Base-by-base conservation (phyloP, 352 stramenopile genomes). In the Phytophthora sojae region DNA sequence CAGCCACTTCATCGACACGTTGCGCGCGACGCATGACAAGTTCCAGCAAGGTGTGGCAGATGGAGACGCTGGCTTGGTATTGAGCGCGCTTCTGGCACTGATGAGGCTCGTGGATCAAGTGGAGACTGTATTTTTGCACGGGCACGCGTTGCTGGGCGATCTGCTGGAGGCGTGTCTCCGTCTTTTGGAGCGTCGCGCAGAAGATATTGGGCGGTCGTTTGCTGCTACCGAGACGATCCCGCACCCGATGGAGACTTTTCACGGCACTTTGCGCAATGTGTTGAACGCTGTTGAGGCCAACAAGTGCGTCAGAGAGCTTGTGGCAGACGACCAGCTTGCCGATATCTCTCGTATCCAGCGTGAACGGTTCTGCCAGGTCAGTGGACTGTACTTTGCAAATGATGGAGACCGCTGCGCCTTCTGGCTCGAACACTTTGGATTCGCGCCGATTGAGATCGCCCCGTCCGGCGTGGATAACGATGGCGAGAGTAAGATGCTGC, bases 1-100 rank as follows among this genome's bases (percentile, higher is more conserved):
- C 69, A 87, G 79, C 47, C 82, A 94, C 61, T 94, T 94, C 57
- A 94, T 92, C 67, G 85, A 94, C 54, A 87, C 84, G 44, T 73
- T 94, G 51, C 79, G 83, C 25, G 80, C 69, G 23, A 88, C 86
- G 14, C 73, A 81, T 37, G 85, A 91, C 53, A 92, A 92, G 45
- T 91, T 92, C 26, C 78, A 84, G 15, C 69, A 88, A 61, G 85
- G 83, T 35, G 67, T 81, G 9, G 8, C 53, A 1, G 80, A 90
- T n/a, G 78, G 82, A 1, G 84, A 94, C 61, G 79, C 83, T 1
- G 82, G 83, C 11, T 72, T 85, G 5, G 79, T 92, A 11, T 59
- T 94, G 14, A 92, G 83, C 64, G 88, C 82, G 25, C 49, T 94
- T 11, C 55, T 92, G 37, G 78, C 85, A 29, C 73, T 94, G 3